Base-by-base conservation (phyloP, 2,329 filamentous ascomycete species). In the Rutstroemia sp. region DNA sequence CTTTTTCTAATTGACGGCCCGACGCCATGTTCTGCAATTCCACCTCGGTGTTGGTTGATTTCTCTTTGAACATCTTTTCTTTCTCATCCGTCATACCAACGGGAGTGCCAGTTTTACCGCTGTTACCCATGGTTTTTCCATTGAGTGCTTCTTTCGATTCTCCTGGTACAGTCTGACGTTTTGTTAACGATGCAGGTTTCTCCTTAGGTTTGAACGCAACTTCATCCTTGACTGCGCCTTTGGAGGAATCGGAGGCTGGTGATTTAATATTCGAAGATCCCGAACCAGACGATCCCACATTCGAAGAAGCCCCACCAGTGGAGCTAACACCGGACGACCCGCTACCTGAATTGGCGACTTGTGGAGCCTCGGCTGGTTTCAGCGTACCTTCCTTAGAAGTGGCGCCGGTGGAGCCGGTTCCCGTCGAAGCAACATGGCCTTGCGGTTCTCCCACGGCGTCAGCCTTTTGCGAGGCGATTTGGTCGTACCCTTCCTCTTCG, bases 21-120 rank as follows among this genome's bases (percentile, higher is more conserved):
- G 50, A 47, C 10, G 49, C 51, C 6, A 61, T 56, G n/a, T 50
- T 56, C 16, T 55, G 50, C n/a, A 65, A 30, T 49, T 66, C 64
- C 1, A 57, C 48, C 48, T 63, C 59, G n/a, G 63, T 62, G 5
- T 53, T 34, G 19, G 55, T 34, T 14, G 54, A 51, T 48, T 64
- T 64, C 7, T 54, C 46, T 37, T 56, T 52, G 5, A 52, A 52
- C 30, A 52, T 52, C 2, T n/a, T 21, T 14, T 51, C 41, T n/a
- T 52, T 51, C n/a, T 51, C 25, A 12, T 37, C 47, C 10, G 47
- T 27, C 47, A n/a, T 21, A 10, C 30, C 49, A 30, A 34, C 42
- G n/a, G 47, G 19, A 14, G 45, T 34, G 38, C 12, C 48, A 25
- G 25, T 23, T 30, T 45, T 17, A 5, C 27, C 7, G 23, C 17